Evolutionary conservation across 306 rosid genomes (phyloP), one percentile per base, ranked within the genome.

Genomic region (Prunus kanzakura): DNA sequence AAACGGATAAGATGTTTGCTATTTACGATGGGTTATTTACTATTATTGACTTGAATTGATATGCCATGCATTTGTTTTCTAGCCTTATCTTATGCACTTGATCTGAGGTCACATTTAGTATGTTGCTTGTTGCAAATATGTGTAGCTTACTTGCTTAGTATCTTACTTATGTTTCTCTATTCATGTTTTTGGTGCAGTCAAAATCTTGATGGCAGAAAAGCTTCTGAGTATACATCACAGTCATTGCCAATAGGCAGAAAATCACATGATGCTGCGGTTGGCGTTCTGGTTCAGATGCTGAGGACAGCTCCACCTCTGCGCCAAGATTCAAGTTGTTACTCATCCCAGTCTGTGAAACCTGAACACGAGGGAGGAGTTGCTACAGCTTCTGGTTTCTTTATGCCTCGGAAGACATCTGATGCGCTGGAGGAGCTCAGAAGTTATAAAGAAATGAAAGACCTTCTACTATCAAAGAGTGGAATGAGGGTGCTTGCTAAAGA

Each of bases 231-330:
- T 50, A 49, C 78, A 80, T 87, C 86, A 8, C 92, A 91, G 56
- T 90, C 91, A 71, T 71, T 82, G 63, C 83, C 90, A 80, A 90
- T 91, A 3, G 74, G 79, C 23, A 83, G 88, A 64, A 92, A 87
- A 82, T 95, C 99, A 38, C 95, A 89, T 51, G 90, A 86, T 47
- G 97, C 99, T 64, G 96, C 96, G 46, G 91, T 95, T 16, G 99
- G 99, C 45, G 89, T 70, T 3, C 91, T 95, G 74, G 96, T 92
- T 57, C 83, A 73, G 27, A 89, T 92, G 97, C 86, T 95, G 79
- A 85, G 83, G 68, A 88, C 88, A 69, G 99, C 97, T 6, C 92
- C 90, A 19, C 97, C 99, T 50, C 92, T 95, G 35, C 88, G 93
- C 74, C 93, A 91, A 84, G 93, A 90, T 79, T 79, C 84, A 62